A percentile compares a stretch with the other conserved stretches of the same genome.
These are phyloP conservation scores for Pyrenula massariospora DNA, from an alignment of 495 filamentous ascomycete genomes.

Conservation along the genomic window DNA sequence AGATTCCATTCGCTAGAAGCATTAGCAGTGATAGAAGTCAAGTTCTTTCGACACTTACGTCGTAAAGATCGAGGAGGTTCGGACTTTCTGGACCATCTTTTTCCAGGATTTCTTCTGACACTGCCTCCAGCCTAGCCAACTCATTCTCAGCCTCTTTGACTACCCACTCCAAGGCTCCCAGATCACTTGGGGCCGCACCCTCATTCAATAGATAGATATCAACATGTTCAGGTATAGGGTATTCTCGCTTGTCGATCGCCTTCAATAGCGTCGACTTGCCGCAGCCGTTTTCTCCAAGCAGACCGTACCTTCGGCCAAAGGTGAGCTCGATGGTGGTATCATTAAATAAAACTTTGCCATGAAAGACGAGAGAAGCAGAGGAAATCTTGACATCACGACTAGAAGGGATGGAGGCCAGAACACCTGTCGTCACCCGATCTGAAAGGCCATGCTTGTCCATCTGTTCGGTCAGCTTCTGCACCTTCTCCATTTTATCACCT, in stretches of 20 bases:
- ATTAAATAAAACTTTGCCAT: conserved; percentile 89
- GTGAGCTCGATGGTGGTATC: conserved; percentile 90
- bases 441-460: conserved; percentile 94
- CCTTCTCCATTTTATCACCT: conserved; percentile 61
- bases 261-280: conserved; percentile 96
- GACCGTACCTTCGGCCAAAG: conserved; percentile 83
- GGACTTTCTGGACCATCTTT: conserved; percentile 82
- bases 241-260: conserved; percentile 87
- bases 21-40: conserved; percentile 18
- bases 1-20: conserved; percentile 77
- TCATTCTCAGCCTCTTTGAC: conserved; percentile 91
- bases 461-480: conserved; percentile 74
- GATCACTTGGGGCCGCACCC: conserved; percentile 78
- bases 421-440: conserved; percentile 96
- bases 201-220: conserved; percentile 99
- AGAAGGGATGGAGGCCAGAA: conserved; percentile 69
- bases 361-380: conserved; percentile 87
- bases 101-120: conserved; percentile 86
- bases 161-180: conserved; percentile 94
- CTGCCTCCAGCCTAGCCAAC: conserved; percentile 74
- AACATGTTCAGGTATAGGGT: conserved; percentile 88
- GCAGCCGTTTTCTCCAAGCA: conserved; percentile 97
- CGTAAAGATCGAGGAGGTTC: conserved; percentile 89
- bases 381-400: conserved; percentile 95
- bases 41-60: conserved; percentile 45